phyloP scores from a whole-genome alignment of 192 early-diverging fungal species.

The Bifiguratus adelaidae region DNA sequence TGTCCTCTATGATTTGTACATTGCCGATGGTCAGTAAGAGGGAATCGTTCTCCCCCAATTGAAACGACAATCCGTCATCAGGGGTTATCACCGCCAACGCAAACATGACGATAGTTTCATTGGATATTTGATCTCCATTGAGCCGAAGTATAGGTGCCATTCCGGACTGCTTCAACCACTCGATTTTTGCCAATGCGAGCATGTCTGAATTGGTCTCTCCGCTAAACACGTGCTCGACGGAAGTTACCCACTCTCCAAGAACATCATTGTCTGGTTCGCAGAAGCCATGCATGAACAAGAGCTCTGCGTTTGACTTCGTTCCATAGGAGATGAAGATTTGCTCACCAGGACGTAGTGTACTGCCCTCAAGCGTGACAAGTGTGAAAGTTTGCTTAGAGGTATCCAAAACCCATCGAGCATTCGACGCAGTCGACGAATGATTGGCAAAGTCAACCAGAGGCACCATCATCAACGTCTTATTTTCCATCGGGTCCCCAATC shows the following conservation, averaged over 20 bases:
- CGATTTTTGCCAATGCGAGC: too few relatives aligned
- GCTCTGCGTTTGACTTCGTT: conserved; percentile 54
- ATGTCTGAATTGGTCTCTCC: too few relatives aligned
- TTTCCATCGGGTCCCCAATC: conserved; percentile 14
- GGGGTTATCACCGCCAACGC: too few relatives aligned
- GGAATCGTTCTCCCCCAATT: too few relatives aligned
- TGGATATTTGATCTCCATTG: too few relatives aligned
- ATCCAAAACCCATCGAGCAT: conserved; percentile 46
- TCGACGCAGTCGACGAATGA: conserved; percentile 32
- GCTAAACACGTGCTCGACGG: too few relatives aligned
- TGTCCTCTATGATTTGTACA: too few relatives aligned
- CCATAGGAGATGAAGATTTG: conserved; percentile 62
- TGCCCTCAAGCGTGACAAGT: background rate
- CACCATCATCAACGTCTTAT: conserved; percentile 31
- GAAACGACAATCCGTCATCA: too few relatives aligned
- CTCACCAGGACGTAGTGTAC: conserved; percentile 5
- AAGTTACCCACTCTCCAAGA: conserved; percentile 4
- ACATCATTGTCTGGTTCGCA: conserved; percentile 37
- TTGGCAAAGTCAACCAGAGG: conserved; percentile 69
- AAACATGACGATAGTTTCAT: too few relatives aligned
- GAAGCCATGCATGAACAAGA: conserved; percentile 65
- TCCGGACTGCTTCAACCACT: too few relatives aligned
- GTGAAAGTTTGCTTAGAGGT: conserved; percentile 8
- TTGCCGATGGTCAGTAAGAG: too few relatives aligned
- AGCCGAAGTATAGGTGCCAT: too few relatives aligned